A percentile compares a stretch with the other conserved stretches of the same genome.
Conservation (phyloP, 225 moss, liverwort and hornwort genomes). For the Pseudisothecium myosuroides region DNA sequence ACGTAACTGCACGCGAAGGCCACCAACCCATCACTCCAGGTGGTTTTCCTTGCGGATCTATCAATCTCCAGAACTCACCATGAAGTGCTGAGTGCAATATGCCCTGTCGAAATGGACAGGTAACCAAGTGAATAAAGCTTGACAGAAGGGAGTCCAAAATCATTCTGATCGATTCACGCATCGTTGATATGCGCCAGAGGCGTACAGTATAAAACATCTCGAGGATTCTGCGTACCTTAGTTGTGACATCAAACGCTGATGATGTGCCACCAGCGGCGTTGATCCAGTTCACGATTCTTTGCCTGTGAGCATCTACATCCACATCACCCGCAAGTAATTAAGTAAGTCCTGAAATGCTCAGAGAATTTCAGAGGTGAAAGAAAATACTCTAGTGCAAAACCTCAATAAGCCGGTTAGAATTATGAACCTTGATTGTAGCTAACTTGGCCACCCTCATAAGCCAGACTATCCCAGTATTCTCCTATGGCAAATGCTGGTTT, state of each 20-base stretch:
- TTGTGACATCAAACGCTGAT: conserved; percentile 93
- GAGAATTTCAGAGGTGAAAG: background rate
- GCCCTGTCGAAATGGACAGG: conserved; percentile 34
- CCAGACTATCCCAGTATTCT: conserved; percentile 83
- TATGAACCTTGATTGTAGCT: conserved; percentile 73
- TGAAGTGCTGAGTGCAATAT: conserved; percentile 87
- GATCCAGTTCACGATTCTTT: conserved; percentile 91
- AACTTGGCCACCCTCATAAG: conserved; percentile 74
- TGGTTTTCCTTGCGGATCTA: conserved; percentile 87
- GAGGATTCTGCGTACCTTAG: conserved; percentile 37
- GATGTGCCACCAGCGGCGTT: conserved; percentile 85
- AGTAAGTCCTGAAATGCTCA: background rate
- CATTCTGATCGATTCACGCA: background rate
- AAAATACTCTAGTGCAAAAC: background rate
- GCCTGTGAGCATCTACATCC: conserved; percentile 73
- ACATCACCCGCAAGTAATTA: background rate
- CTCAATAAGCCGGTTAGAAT: background rate
- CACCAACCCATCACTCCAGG: conserved; percentile 97
- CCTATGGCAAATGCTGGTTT: conserved; percentile 76
- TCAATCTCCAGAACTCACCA: conserved; percentile 83
- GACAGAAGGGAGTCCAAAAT: background rate
- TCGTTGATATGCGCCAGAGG: background rate
- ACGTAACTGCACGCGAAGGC: conserved; percentile 88
- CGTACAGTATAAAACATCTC: background rate
- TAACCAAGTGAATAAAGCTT: background rate